Conservation (phyloP, 2,329 filamentous ascomycete species). For the Colletotrichum liriopes region DNA sequence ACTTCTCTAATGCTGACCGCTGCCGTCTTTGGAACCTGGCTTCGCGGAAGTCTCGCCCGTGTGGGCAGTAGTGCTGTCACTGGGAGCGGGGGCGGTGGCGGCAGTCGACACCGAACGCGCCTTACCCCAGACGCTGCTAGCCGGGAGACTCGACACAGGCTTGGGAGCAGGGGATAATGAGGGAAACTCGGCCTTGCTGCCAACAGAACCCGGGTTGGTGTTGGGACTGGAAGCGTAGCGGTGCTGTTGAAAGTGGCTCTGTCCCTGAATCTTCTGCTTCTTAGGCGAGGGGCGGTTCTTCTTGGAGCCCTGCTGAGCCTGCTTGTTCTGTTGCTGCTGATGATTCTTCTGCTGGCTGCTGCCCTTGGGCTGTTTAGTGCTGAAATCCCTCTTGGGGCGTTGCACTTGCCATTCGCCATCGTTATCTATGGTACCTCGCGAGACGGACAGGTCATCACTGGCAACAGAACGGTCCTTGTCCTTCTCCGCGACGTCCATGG, state of each 20-base stretch:
- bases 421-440: not conserved
- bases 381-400: slow-evolving; percentile 27
- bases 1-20: slow-evolving; percentile 16
- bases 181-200: slow-evolving; percentile 48
- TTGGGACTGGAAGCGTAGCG: not conserved
- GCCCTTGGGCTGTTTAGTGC: slow-evolving; percentile 35
- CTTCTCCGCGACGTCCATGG: not conserved
- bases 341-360: slow-evolving; percentile 27
- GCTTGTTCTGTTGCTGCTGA: slow-evolving; percentile 23
- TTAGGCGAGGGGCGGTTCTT: slow-evolving; percentile 29
- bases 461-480: not conserved
- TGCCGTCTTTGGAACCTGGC: not conserved
- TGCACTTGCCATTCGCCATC: slow-evolving; percentile 4
- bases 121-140: slow-evolving; percentile 26
- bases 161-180: slow-evolving; percentile 41
- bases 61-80: not conserved
- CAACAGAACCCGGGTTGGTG: not conserved
- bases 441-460: not conserved
- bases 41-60: not conserved
- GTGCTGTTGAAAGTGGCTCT: not conserved
- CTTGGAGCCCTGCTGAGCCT: slow-evolving; percentile 8
- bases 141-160: slow-evolving; percentile 12
- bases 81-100: not conserved
- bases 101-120: not conserved
- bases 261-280: slow-evolving; percentile 20